These are phyloP conservation scores for Neurospora africana DNA, from an alignment of 495 filamentous ascomycete genomes.

Conservation along the genomic window DNA sequence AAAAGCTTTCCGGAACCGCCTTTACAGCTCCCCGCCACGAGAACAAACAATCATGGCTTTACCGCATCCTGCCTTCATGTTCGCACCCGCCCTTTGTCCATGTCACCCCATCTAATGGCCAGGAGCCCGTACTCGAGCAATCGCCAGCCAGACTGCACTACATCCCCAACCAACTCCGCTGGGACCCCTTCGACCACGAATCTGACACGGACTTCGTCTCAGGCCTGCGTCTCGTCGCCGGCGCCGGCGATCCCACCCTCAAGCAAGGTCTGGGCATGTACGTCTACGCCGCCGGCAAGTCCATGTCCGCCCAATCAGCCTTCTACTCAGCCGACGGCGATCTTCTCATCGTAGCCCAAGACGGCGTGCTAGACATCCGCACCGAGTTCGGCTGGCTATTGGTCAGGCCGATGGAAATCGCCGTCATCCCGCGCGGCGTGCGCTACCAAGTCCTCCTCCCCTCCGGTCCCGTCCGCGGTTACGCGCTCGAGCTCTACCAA, in stretches of 20 bases:
- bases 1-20: slow-evolving; percentile 88
- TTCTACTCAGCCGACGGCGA: slow-evolving; percentile 92
- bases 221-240: slow-evolving; percentile 65
- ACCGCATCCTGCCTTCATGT: slow-evolving; percentile 76
- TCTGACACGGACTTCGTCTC: slow-evolving; percentile 61
- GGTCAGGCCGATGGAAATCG: slow-evolving; percentile 83
- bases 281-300: slow-evolving; percentile 69
- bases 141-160: slow-evolving; percentile 42
- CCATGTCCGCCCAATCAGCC: slow-evolving; percentile 63
- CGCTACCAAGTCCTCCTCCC: slow-evolving; percentile 61
- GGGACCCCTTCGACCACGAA: slow-evolving; percentile 79
- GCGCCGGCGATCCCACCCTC: slow-evolving; percentile 70
- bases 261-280: slow-evolving; percentile 76
- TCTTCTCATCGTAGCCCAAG: slow-evolving; percentile 74
- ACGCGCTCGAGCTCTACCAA: slow-evolving; percentile 79
- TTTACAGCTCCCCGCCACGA: slow-evolving; percentile 86
- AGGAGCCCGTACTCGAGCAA: background rate
- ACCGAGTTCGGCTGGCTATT: slow-evolving; percentile 75
- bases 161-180: slow-evolving; percentile 82
- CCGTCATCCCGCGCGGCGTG: slow-evolving; percentile 76
- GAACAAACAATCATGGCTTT: slow-evolving; percentile 92
- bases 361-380: slow-evolving; percentile 74
- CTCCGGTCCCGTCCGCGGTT: slow-evolving; percentile 60
- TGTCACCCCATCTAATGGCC: slow-evolving; percentile 17
- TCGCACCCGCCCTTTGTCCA: slow-evolving; percentile 65